A percentile compares a stretch with the other conserved stretches of the same genome.
These are phyloP conservation scores for Chlorella sp. DNA, from an alignment of 139 green algal species.

Conservation along the genomic window DNA sequence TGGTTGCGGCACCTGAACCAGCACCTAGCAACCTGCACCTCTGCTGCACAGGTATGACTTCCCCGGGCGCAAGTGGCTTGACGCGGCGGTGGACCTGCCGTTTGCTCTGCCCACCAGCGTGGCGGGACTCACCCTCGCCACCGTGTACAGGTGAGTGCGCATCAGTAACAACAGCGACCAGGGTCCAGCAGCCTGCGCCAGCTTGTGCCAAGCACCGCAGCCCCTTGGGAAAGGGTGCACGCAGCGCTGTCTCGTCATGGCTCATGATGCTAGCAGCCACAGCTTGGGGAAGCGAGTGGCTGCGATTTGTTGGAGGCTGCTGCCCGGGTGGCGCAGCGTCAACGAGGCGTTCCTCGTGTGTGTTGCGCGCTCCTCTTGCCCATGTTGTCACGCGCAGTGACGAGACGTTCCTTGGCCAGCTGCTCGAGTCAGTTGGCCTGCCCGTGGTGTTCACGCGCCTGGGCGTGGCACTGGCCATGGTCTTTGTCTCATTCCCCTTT, in stretches of 20 bases:
- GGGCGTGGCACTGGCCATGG: slow-evolving; percentile 59
- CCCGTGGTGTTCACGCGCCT: slow-evolving; percentile 45
- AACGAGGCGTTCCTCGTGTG: no score
- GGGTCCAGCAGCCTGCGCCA: no score
- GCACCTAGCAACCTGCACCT: neutral
- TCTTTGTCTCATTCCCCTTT: slow-evolving; percentile 76
- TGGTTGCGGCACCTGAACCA: no score
- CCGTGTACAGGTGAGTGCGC: slow-evolving; percentile 42
- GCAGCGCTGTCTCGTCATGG: no score
- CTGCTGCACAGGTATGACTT: slow-evolving; percentile 51
- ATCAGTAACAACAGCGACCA: no score
- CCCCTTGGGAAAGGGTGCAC: no score
- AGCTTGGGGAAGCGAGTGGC: no score
- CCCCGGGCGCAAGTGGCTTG: slow-evolving; percentile 52
- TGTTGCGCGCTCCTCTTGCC: no score
- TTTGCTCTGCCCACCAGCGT: slow-evolving; percentile 68
- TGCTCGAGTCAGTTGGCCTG: slow-evolving; percentile 8
- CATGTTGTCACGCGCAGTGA: slow-evolving; percentile 6
- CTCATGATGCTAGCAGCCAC: no score
- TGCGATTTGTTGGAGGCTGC: no score
- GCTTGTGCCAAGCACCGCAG: no score
- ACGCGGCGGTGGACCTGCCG: slow-evolving; percentile 63
- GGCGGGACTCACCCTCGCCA: slow-evolving; percentile 61
- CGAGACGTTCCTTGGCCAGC: slow-evolving; percentile 6
- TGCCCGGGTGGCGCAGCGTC: no score